Conservation (phyloP, 192 early-diverging fungal genomes). For the Paraglomus occultum region DNA sequence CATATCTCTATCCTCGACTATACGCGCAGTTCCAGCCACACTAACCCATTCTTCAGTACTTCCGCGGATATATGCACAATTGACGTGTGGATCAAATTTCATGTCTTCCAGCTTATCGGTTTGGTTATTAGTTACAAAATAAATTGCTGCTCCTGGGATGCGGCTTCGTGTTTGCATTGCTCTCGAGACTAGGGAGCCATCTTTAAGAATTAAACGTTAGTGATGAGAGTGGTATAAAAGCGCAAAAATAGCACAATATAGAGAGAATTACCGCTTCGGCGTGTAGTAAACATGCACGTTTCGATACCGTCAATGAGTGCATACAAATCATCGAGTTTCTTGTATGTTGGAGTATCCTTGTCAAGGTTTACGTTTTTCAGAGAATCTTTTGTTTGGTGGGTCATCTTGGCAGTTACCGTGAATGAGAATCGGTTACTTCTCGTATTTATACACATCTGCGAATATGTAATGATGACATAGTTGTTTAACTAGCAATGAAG, state of each 20-base stretch:
- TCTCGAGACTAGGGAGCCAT: slow-evolving; percentile 38
- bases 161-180: slow-evolving; percentile 5
- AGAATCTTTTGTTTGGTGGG: no score
- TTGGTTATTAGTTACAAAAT: slow-evolving; percentile 47
- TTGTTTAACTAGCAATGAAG: no score
- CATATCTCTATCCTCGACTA: slow-evolving; percentile 41
- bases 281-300: slow-evolving; percentile 49
- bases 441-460: no score
- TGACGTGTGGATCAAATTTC: slow-evolving; percentile 41
- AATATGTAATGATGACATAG: no score
- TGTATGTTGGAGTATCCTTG: slow-evolving; percentile 15
- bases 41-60: slow-evolving; percentile 45
- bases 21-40: slow-evolving; percentile 40
- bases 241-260: slow-evolving; percentile 28
- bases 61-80: slow-evolving; percentile 39
- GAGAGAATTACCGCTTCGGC: slow-evolving; percentile 21
- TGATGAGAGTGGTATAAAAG: background rate
- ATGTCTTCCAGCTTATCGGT: slow-evolving; percentile 50
- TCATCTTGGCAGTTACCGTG: no score
- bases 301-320: slow-evolving; percentile 46
- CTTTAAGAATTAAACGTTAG: slow-evolving; percentile 1
- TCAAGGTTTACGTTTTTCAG: background rate
- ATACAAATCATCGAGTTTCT: slow-evolving; percentile 44
- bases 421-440: no score
- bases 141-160: slow-evolving; percentile 38